A percentile compares a stretch with the other conserved stretches of the same genome.
Conservation (phyloP, 352 stramenopile species). For the Globisporangium parvum region DNA sequence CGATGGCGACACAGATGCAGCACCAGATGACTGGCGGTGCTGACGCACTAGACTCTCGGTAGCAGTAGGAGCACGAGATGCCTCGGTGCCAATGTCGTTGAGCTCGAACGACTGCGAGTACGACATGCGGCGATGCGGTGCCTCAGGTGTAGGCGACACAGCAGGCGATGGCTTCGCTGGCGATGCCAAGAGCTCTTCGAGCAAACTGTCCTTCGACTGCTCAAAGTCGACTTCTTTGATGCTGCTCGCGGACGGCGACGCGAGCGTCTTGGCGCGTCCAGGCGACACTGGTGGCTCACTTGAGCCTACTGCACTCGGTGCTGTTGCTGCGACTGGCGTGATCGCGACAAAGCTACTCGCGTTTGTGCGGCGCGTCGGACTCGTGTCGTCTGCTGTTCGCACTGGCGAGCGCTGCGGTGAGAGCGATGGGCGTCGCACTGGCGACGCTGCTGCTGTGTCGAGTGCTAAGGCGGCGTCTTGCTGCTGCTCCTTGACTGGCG, state of each 20-base stretch:
- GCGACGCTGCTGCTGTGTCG: conserved; percentile 2
- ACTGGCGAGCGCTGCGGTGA: conserved; percentile 9
- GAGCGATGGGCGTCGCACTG: neutral
- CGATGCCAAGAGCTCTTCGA: conserved; percentile 49
- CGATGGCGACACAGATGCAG: conserved; percentile 3
- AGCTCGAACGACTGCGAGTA: conserved; percentile 48
- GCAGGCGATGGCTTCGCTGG: conserved; percentile 16
- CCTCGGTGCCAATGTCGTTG: conserved; percentile 10
- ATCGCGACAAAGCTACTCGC: conserved; percentile 4
- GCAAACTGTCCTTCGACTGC: conserved; percentile 58
- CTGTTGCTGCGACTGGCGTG: neutral
- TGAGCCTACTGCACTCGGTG: neutral
- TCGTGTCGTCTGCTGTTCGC: conserved; percentile 1
- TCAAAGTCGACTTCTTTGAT: conserved; percentile 61
- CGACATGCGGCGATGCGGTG: conserved; percentile 25
- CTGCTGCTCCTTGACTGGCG: conserved; percentile 22
- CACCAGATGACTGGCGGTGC: conserved; percentile 3
- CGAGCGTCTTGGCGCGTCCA: conserved; percentile 35
- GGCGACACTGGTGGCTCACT: conserved; percentile 21
- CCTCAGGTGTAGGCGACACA: conserved; percentile 4
- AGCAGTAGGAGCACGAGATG: neutral
- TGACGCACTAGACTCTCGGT: neutral
- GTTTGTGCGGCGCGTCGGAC: conserved; percentile 5
- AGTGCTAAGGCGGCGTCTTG: neutral
- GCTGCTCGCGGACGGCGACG: conserved; percentile 28